Base-by-base conservation (phyloP, 2,329 filamentous ascomycete genomes). In the Xylaria polymorpha region DNA sequence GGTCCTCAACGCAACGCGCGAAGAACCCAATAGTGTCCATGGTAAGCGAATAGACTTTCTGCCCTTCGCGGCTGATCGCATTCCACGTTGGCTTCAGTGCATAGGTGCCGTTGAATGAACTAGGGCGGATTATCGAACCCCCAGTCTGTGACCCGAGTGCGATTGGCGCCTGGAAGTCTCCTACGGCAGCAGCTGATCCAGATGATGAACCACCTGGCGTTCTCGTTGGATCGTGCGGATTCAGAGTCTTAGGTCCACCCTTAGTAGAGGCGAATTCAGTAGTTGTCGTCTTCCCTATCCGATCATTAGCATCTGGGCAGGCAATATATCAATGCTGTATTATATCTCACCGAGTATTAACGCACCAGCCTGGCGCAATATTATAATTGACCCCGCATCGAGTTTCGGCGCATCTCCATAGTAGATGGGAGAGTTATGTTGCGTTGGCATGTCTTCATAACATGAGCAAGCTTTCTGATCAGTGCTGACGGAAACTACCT, bases 141-240 rank as follows among this genome's bases (percentile, higher is more conserved):
- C 86, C 87, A 0, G 90, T 93, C 74, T 92, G 90, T 0, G 90
- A 91, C 0, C 89, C 90, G 0, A 92, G 79, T 0, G 81, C 85
- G 12, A 92, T 74, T 0, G 89, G 87, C 0, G 85, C 85, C 70
- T 92, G 90, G 61, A 86, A 85, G 71, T 92, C 90, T 7, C 82
- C 90, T 0, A 92, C 89, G 0, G 88, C 89, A 0, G 90, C 89
- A 0, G 83, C 90, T 0, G 90, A 91, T 0, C 91, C 90, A 0
- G 89, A 88, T 0, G 89, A 91, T 0, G 90, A 92, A 55, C 90
- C 90, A 0, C 90, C 90, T 0, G 90, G 90, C 0, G 90, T 92
- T 4, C 91, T 85, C 0, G 83, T 84, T 1, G 81, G 77, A 76
- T 92, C 89, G 72, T 93, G 92, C 0, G 90, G 88, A 75, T 92